Evolutionary conservation across 805 yeast species (phyloP), one percentile per base, ranked within the genome.

Genomic region (Candida berthetii): DNA sequence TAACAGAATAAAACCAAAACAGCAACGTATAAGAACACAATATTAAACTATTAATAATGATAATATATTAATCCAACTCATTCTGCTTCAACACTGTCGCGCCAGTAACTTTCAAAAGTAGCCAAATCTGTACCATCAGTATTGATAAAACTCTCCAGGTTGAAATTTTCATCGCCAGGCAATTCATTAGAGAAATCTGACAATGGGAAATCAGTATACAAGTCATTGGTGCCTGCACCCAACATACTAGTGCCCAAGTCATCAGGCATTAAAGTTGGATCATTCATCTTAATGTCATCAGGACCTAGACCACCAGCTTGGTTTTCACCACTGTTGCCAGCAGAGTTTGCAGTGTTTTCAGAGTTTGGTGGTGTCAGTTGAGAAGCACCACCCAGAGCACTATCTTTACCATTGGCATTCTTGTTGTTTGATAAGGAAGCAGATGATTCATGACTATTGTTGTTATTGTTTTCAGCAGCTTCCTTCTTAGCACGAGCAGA

Each of bases 61-160:
- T 22, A 22, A 22, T 22, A 22, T 7, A 22, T 7, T 7, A 7
- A 22, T 22, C 8, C 24, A 22, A 22, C 8, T 27, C n/a, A 27
- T 27, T 27, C 29, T 8, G 69, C 62, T 40, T 66, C 70, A 28
- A 66, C 72, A 38, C 67, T 57, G 43, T 67, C 74, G 17, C 64
- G 64, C 74, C 74, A 69, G 44, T 59, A 62, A 52, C 54, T 57
- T 35, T 60, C 71, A 42, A 64, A 55, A 40, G 44, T 52, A 4
- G 60, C 57, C 37, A 61, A 44, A 40, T 55, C 64, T 48, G 44
- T 65, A 38, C 55, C 62, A 42, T 65, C 71, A 9, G 71, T 68
- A 37, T 64, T 68, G 41, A 72, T 50, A 41, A 72, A 64, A 4
- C 68, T 61, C 46, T 71, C 71, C 47, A 70, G 62, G 48, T 69